A percentile compares a stretch with the other conserved stretches of the same genome.
Evolutionary conservation across 805 yeast genomes (phyloP).

Genomic region (Candida odintsovae): DNA sequence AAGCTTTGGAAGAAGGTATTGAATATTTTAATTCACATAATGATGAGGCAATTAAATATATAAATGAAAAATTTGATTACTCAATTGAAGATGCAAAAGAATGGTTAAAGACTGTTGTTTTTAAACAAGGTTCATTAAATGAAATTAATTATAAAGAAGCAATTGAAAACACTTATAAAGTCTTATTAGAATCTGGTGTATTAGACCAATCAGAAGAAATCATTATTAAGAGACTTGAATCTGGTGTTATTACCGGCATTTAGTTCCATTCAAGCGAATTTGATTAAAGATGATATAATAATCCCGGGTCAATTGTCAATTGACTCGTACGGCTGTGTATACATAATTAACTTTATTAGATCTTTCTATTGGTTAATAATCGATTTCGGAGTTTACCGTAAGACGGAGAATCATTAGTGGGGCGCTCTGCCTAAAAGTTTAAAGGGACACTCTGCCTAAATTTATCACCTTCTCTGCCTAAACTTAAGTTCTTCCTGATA

Average conservation of each 20-base stretch:
- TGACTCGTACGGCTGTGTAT: too few species aligned
- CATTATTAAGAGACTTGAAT: conserved; percentile 19
- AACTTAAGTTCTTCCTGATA: too few species aligned
- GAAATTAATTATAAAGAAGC: conserved; percentile 41
- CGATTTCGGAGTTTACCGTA: background rate
- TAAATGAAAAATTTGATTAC: conserved; percentile 67
- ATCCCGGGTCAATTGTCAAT: too few species aligned
- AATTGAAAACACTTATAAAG: conserved; percentile 51
- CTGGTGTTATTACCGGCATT: background rate
- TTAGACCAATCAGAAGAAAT: conserved; percentile 30
- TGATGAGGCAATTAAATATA: conserved; percentile 62
- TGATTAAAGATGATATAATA: background rate
- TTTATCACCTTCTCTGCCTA: background rate
- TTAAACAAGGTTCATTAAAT: conserved; percentile 38
- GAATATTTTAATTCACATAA: conserved; percentile 52
- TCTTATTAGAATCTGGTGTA: conserved; percentile 63
- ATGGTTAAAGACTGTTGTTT: conserved; percentile 78
- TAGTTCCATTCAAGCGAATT: background rate
- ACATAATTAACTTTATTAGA: too few species aligned
- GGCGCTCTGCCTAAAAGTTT: background rate
- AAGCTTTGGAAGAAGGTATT: conserved; percentile 62
- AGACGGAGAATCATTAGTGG: too few species aligned
- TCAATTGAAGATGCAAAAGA: conserved; percentile 67
- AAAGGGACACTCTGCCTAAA: too few species aligned
- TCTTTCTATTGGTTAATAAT: background rate